Evolutionary conservation across 768 basidiomycete species (phyloP).

Genomic region (Kwoniella mangroviensis): DNA sequence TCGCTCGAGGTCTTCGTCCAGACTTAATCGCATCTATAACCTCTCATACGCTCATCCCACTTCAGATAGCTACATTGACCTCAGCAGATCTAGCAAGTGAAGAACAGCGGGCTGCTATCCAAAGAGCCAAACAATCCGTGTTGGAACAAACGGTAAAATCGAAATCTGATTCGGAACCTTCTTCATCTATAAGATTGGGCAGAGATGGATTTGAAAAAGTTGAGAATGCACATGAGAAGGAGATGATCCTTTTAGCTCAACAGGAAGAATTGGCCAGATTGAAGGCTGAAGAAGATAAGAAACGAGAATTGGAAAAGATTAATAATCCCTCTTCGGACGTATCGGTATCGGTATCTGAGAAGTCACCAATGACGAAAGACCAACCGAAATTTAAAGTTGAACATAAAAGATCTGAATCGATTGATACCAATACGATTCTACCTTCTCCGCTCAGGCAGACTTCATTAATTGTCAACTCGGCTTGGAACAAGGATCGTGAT

Average conservation of each 20-base stretch:
- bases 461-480: conserved; percentile 36
- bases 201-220: conserved; percentile 49
- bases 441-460: conserved; percentile 17
- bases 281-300: conserved; percentile 17
- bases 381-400: conserved; percentile 3
- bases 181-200: conserved; percentile 36
- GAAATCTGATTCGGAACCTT: conserved; percentile 24
- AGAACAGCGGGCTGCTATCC: conserved; percentile 43
- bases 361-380: conserved; percentile 15
- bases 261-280: conserved; percentile 26
- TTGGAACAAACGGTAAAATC: conserved; percentile 42
- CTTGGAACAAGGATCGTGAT: conserved; percentile 34
- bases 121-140: conserved; percentile 34
- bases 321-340: conserved; percentile 9
- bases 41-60: conserved; percentile 25
- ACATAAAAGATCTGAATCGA: conserved; percentile 19
- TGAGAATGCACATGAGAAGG: conserved; percentile 36
- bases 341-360: not conserved
- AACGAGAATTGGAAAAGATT: conserved; percentile 3
- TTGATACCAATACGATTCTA: conserved; percentile 1
- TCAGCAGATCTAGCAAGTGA: conserved; percentile 49
- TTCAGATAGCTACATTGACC: conserved; percentile 45
- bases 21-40: conserved; percentile 38
- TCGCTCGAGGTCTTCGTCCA: conserved; percentile 43
- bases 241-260: conserved; percentile 26